A percentile compares a stretch with the other conserved stretches of the same genome.
These are phyloP conservation scores for Wolfiporia cocos DNA, from an alignment of 1,284 basidiomycete genomes.

Conservation along the genomic window DNA sequence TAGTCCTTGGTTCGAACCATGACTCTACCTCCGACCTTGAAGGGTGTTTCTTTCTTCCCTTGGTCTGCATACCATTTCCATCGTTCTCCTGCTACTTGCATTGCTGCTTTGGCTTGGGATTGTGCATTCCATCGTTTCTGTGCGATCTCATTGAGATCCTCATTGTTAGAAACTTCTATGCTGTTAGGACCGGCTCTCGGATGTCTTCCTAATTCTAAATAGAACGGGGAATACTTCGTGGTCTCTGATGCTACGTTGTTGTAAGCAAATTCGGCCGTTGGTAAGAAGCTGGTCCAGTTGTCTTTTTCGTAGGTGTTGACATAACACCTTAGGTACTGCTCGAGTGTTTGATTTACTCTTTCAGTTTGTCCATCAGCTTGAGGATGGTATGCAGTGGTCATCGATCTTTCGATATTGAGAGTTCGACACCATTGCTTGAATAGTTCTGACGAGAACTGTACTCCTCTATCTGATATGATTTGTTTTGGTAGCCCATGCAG, in stretches of 20 bases:
- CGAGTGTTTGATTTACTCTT: conserved; percentile 22
- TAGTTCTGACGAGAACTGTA: conserved; percentile 34
- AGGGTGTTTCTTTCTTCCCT: not conserved
- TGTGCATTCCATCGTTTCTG: not conserved
- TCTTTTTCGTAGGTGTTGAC: conserved; percentile 23
- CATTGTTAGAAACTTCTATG: not conserved
- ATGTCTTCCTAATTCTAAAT: not conserved
- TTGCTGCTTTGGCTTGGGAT: not conserved
- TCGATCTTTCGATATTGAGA: conserved; percentile 15
- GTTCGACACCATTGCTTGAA: conserved; percentile 32
- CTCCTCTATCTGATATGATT: conserved; percentile 30
- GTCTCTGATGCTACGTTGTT: not conserved
- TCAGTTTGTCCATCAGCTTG: conserved; percentile 35
- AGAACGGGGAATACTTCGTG: not conserved
- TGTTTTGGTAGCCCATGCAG: conserved; percentile 27
- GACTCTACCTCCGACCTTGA: not conserved
- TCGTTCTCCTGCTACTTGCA: not conserved
- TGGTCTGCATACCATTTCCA: not conserved
- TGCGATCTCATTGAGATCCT: not conserved
- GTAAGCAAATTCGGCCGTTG: not conserved
- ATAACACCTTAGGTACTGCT: conserved; percentile 33
- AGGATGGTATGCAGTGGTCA: conserved; percentile 28
- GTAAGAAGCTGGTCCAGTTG: not conserved
- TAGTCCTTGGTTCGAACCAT: not conserved
- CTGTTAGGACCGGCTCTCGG: not conserved